Evolutionary conservation across 768 basidiomycete species (phyloP).

Genomic region (Cubamyces lactineus): DNA sequence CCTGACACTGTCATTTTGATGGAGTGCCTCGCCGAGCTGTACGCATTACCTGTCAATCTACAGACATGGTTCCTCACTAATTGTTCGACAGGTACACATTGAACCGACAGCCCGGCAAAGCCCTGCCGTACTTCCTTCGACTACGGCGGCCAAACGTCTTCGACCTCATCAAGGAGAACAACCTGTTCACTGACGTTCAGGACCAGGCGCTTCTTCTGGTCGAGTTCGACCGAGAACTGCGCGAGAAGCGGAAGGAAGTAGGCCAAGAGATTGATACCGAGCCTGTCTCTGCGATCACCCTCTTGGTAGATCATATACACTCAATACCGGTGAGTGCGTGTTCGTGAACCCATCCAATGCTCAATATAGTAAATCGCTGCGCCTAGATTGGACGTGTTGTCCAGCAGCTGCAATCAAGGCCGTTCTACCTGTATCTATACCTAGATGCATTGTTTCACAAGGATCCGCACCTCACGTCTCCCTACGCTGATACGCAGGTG

Average conservation of each 20-base stretch:
- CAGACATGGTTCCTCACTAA: not conserved
- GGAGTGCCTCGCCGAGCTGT: constrained; percentile 94
- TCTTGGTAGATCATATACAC: constrained; percentile 93
- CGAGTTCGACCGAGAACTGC: constrained; percentile 91
- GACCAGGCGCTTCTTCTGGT: constrained; percentile 92
- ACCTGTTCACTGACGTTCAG: constrained; percentile 92
- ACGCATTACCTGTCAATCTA: constrained; percentile 28
- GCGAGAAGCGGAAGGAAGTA: constrained; percentile 54
- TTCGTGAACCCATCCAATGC: not conserved
- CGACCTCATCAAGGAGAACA: constrained; percentile 90
- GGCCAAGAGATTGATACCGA: constrained; percentile 44
- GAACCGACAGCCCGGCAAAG: constrained; percentile 93
- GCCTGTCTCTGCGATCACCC: constrained; percentile 77
- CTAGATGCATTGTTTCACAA: constrained; percentile 88
- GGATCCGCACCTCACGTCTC: constrained; percentile 77
- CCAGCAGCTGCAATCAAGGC: constrained; percentile 74
- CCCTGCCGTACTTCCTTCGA: constrained; percentile 86
- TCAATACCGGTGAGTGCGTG: constrained; percentile 81
- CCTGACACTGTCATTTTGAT: constrained; percentile 71
- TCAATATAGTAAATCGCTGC: not conserved
- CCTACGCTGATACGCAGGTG: constrained; percentile 86
- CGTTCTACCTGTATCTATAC: constrained; percentile 89
- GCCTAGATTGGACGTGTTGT: constrained; percentile 84
- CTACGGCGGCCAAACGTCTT: constrained; percentile 90
- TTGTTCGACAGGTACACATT: constrained; percentile 64